A percentile compares a stretch with the other conserved stretches of the same genome.
phyloP scores from a whole-genome alignment of 352 stramenopile species.

The Pythium monospermum region DNA sequence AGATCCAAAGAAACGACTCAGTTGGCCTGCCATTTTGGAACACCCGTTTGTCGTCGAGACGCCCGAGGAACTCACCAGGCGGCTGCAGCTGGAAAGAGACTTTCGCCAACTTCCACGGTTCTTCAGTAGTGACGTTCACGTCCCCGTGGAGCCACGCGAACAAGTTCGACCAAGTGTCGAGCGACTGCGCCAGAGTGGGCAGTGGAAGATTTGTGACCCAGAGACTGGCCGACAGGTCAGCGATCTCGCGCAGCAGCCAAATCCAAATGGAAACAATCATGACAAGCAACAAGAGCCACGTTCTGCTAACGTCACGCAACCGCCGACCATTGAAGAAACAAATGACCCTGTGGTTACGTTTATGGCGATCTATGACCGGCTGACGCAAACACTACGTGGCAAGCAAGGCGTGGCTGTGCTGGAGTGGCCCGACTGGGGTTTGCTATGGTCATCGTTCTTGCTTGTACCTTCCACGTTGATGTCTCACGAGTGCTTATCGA shows the following conservation, averaged over 20 bases:
- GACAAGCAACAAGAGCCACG: constrained; percentile 9
- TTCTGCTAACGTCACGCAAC: not conserved
- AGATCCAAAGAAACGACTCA: constrained; percentile 75
- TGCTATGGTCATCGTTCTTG: constrained; percentile 4
- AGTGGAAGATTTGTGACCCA: constrained; percentile 83
- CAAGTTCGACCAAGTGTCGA: constrained; percentile 64
- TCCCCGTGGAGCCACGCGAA: constrained; percentile 22
- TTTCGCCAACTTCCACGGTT: constrained; percentile 60
- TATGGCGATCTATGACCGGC: constrained; percentile 20
- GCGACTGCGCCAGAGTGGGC: constrained; percentile 63
- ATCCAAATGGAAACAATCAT: not conserved
- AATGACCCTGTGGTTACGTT: constrained; percentile 2
- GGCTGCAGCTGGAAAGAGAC: constrained; percentile 50
- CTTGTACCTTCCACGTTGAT: not conserved
- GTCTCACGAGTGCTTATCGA: not conserved
- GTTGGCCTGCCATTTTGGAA: constrained; percentile 86
- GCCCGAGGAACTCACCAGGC: constrained; percentile 44
- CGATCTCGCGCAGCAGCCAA: constrained; percentile 1
- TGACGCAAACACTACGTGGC: constrained; percentile 23
- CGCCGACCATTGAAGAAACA: not conserved
- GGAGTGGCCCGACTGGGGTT: constrained; percentile 5
- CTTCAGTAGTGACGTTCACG: constrained; percentile 46
- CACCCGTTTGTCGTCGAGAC: constrained; percentile 90
- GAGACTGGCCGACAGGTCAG: constrained; percentile 51
- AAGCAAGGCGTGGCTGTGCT: constrained; percentile 21